Evolutionary conservation across 2,329 filamentous ascomycete genomes (phyloP), one percentile per base, ranked within the genome.

Genomic region (Microdochium trichocladiopsis): DNA sequence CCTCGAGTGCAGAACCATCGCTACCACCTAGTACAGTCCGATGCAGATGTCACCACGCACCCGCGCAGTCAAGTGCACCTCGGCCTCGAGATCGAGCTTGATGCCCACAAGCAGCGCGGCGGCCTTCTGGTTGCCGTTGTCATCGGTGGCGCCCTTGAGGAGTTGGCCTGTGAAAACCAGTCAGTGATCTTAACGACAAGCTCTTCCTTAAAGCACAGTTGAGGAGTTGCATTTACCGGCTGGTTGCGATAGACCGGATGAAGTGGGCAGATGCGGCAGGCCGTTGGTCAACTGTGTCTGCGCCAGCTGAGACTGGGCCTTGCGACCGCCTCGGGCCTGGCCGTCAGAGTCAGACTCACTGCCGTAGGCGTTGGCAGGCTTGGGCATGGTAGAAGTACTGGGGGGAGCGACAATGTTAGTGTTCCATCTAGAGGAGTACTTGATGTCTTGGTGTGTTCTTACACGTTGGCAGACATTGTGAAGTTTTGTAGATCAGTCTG

Each of bases 81-180:
- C 80, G 14, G 80, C 80, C 63, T 84, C 80, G 21, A 84, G 67
- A 61, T 84, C 81, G 33, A 84, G 71, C 71, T 84, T 83, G 69
- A 84, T 83, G 52, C 80, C 80, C 36, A 84, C 72, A 59, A 83
- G 72, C 45, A 84, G 70, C 2, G 78, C 79, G 4, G 81, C 78
- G 41, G 76, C 66, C 67, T 81, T 84, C 54, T 78, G 70, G 59
- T 79, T 77, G 54, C 81, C 80, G 51, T 82, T 68, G 25, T 79
- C 75, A 55, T 82, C 78, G 28, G 76, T 74, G 14, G 80, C 73
- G 11, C 80, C 80, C 64, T 76, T 78, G 56, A 84, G 74, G 31
- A 84, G 74, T 57, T 75, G 70, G 51, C 78, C 77, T 79, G 50
- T 45, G n/a, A 21, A 22, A 5, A 16, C 11, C n/a, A 41, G 28